Evolutionary conservation across 208 protist genomes (phyloP).

Genomic region (Acanthamoeba culbertsoni): DNA sequence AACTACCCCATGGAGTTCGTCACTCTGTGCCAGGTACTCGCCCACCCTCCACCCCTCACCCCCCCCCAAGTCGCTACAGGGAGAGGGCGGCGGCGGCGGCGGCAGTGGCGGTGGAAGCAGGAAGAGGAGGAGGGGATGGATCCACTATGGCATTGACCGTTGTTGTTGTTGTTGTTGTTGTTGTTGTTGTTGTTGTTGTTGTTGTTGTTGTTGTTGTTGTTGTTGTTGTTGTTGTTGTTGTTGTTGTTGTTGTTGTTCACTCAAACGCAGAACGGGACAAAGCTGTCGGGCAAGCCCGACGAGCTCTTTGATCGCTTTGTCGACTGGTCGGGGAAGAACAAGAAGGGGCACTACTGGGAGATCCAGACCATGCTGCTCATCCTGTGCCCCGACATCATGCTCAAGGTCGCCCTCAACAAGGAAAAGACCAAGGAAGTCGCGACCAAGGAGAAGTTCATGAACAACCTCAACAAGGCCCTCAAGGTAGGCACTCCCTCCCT

Average conservation of each 20-base stretch:
- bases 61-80: too few species aligned
- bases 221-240: too few species aligned
- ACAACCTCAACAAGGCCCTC: conserved; percentile 62
- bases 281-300: conserved; percentile 41
- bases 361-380: conserved; percentile 74
- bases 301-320: conserved; percentile 69
- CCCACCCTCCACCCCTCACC: neutral
- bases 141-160: too few species aligned
- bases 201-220: too few species aligned
- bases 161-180: too few species aligned
- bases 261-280: neutral
- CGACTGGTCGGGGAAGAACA: conserved; percentile 68
- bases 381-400: conserved; percentile 73
- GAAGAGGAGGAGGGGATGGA: too few species aligned
- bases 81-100: too few species aligned
- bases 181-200: too few species aligned
- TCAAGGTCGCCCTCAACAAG: conserved; percentile 65
- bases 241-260: neutral
- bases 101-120: too few species aligned
- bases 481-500: neutral
- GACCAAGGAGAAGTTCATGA: conserved; percentile 64
- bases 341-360: conserved; percentile 69
- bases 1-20: conserved; percentile 73
- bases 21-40: conserved; percentile 34
- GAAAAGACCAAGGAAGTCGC: neutral